Percentiles rank a stretch among this genome's conserved stretches.
Conservation (phyloP, 208 protist species). For the Crithidia fasciculata region DNA sequence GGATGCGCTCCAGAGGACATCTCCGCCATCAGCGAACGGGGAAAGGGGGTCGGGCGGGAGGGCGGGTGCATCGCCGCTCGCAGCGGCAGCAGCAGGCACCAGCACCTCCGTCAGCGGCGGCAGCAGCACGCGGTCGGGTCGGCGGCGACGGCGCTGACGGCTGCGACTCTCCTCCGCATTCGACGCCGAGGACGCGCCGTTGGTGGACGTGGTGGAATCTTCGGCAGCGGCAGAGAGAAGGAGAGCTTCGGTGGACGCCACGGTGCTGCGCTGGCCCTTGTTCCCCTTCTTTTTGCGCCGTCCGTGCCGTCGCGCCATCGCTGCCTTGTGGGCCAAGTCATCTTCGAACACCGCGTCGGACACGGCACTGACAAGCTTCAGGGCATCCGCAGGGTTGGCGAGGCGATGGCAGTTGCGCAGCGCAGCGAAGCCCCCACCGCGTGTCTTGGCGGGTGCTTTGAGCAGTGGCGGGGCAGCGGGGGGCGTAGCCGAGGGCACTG, state of each 20-base stretch:
- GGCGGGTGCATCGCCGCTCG: neutral
- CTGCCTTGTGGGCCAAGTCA: neutral
- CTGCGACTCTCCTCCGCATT: neutral
- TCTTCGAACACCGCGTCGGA: constrained; percentile 13
- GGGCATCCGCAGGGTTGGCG: constrained; percentile 40
- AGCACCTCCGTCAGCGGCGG: constrained; percentile 15
- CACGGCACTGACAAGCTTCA: constrained; percentile 29
- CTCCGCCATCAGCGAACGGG: neutral
- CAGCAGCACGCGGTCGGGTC: constrained; percentile 35
- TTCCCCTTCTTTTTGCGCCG: neutral
- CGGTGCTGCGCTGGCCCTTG: neutral
- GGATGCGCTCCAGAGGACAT: neutral
- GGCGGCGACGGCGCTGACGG: constrained; percentile 18
- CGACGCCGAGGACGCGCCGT: neutral
- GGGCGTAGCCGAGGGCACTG: neutral
- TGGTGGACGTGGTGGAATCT: neutral
- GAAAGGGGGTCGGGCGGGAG: neutral
- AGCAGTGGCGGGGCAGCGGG: neutral
- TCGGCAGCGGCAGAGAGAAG: constrained; percentile 7
- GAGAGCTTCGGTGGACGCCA: constrained; percentile 18
- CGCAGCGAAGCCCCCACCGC: neutral
- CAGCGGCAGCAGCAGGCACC: constrained; percentile 7
- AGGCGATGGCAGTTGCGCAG: constrained; percentile 55
- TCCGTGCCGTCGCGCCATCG: neutral
- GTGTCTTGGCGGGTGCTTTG: neutral